Conservation (phyloP, 306 rosid genomes). For the Sicyos edulis region DNA sequence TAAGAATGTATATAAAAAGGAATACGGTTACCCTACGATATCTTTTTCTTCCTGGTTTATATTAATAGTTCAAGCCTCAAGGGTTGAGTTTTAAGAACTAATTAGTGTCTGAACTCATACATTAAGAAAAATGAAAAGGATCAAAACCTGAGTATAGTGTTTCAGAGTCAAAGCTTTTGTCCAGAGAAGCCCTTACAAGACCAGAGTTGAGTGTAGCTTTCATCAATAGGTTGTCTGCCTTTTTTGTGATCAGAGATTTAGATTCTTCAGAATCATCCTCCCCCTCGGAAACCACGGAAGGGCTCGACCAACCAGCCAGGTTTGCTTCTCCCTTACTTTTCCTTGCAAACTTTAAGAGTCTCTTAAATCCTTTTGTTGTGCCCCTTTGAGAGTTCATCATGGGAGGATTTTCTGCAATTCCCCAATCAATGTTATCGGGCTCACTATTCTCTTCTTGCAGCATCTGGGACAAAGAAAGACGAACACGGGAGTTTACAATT, state of each 20-base stretch:
- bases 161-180: slow-evolving; percentile 47
- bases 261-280: slow-evolving; percentile 84
- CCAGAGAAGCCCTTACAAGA: slow-evolving; percentile 56
- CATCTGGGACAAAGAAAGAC: slow-evolving; percentile 96
- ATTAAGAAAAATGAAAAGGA: not conserved
- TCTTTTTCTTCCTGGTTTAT: no score
- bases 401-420: slow-evolving; percentile 90
- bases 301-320: slow-evolving; percentile 77
- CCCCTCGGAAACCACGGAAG: slow-evolving; percentile 93
- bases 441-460: slow-evolving; percentile 90
- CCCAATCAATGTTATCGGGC: slow-evolving; percentile 76
- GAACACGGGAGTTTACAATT: slow-evolving; percentile 63
- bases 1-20: no score
- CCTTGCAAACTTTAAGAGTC: slow-evolving; percentile 89
- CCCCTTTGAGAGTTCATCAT: slow-evolving; percentile 72
- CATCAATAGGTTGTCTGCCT: slow-evolving; percentile 59
- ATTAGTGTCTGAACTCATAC: no score
- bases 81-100: no score
- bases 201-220: slow-evolving; percentile 73
- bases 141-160: slow-evolving; percentile 37
- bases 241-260: slow-evolving; percentile 40
- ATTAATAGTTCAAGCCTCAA: not conserved
- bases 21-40: slow-evolving; percentile 15
- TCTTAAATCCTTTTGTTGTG: slow-evolving; percentile 89
- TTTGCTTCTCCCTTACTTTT: slow-evolving; percentile 83